Evolutionary conservation across 2,329 filamentous ascomycete species (phyloP), one percentile per base, ranked within the genome.

Genomic region (Xylariaceae sp.): DNA sequence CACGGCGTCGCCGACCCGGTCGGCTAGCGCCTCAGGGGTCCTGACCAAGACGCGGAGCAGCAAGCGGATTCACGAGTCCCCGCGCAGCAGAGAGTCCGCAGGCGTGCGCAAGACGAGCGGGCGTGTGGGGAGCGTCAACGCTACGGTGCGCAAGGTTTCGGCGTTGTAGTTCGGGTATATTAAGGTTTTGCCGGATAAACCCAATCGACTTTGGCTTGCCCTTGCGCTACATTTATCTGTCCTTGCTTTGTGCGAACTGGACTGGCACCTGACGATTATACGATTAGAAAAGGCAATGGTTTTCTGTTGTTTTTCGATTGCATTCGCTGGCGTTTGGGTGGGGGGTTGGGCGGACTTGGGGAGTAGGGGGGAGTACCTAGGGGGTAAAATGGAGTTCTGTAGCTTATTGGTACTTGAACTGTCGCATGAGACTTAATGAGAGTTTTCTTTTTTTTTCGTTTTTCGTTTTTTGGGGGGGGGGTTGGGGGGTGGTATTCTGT

Each of bases 61-160:
- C 62, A 81, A 80, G 67, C 74, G 80, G 30, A 74, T 74, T 34
- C 75, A 71, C 19, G 80, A 80, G 47, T 74, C 79, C 32, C 70
- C 77, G 46, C 75, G 78, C 18, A 71, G 71, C 59, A 81, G 79
- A 66, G 77, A 81, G 53, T 71, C 74, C 29, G 72, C 71, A 7
- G 83, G 76, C 43, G 76, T 86, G 43, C 79, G 84, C 57, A 87
- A 87, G 75, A 84, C 80, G 4, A 86, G 83, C 62, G 84, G 84
- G 36, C 78, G 84, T 40, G 74, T 87, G 13, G 84, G 82, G 47
- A 86, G 83, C 66, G 73, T 80, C 53, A 79, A 73, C 61, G 67
- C 70, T 72, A 74, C 71, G 49, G 71, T 69, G 39, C 72, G 72
- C 54, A 84, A 83, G 71, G 76, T 82, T 53, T 81, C 79, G 47